phyloP scores from a whole-genome alignment of 345 rosid genomes.

The Microthlaspi erraticum region DNA sequence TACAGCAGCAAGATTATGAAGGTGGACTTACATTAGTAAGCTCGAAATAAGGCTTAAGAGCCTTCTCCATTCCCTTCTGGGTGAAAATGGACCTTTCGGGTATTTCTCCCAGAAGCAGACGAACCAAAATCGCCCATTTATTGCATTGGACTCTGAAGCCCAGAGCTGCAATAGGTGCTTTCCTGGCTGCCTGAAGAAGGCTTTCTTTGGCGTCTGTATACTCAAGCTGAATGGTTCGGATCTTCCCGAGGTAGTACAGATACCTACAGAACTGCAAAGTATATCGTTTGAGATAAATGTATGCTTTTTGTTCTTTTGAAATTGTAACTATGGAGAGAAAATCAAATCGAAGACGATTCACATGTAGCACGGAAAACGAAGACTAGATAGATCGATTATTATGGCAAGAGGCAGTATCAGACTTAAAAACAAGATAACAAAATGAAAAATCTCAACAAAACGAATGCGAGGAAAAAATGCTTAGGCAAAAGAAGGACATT shows the following conservation, averaged over 20 bases:
- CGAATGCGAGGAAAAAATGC: background rate
- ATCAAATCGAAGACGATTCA: background rate
- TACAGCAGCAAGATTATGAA: conserved; percentile 6
- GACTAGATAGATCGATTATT: background rate
- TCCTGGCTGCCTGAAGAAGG: conserved; percentile 88
- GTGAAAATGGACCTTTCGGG: conserved; percentile 84
- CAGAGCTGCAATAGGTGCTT: conserved; percentile 80
- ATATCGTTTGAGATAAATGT: background rate
- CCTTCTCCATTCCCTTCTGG: conserved; percentile 91
- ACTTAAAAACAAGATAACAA: conserved; percentile 5
- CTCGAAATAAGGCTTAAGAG: conserved; percentile 84
- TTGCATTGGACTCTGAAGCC: conserved; percentile 83
- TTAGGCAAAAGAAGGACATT: background rate
- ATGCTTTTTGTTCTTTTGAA: background rate
- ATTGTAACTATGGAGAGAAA: background rate
- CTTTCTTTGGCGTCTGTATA: conserved; percentile 93
- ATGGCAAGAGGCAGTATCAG: conserved; percentile 8
- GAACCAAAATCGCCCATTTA: conserved; percentile 86
- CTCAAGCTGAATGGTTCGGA: conserved; percentile 86
- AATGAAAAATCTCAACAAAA: conserved; percentile 7
- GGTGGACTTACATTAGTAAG: conserved; percentile 77
- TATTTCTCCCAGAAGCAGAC: conserved; percentile 79
- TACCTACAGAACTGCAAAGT: conserved; percentile 80
- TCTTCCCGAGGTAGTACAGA: conserved; percentile 88
- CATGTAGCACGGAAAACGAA: conserved; percentile 3